These are phyloP conservation scores for Maudiozyma pseudohumilis DNA, from an alignment of 805 yeast species.

Conservation along the genomic window DNA sequence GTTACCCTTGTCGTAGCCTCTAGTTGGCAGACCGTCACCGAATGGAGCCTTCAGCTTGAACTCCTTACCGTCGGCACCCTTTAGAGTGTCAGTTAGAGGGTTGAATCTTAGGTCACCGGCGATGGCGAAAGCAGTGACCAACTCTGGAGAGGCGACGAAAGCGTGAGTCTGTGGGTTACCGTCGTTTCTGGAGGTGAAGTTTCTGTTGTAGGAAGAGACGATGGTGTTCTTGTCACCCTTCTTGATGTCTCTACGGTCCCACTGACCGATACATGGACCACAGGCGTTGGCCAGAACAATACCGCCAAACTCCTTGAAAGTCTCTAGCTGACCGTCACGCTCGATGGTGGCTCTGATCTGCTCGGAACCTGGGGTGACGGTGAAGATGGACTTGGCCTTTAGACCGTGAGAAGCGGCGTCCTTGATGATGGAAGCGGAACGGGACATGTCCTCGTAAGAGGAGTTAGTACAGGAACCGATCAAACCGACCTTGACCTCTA, in stretches of 20 bases:
- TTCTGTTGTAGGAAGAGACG: slow-evolving; percentile 95
- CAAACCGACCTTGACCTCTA: slow-evolving; percentile 84
- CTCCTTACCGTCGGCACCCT: slow-evolving; percentile 81
- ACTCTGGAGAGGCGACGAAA: slow-evolving; percentile 93
- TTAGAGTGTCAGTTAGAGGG: slow-evolving; percentile 85
- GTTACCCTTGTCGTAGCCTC: slow-evolving; percentile 88
- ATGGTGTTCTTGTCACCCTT: slow-evolving; percentile 95
- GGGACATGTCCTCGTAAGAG: slow-evolving; percentile 95
- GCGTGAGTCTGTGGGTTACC: slow-evolving; percentile 97
- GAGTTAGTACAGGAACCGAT: slow-evolving; percentile 99
- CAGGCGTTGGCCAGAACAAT: slow-evolving; percentile 94
- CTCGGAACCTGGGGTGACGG: slow-evolving; percentile 97
- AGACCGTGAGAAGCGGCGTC: slow-evolving; percentile 89
- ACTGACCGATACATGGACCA: slow-evolving; percentile 99
- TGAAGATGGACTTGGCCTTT: slow-evolving; percentile 83
- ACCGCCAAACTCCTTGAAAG: slow-evolving; percentile 88
- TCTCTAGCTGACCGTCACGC: slow-evolving; percentile 85
- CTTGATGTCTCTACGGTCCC: slow-evolving; percentile 91
- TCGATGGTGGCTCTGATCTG: slow-evolving; percentile 97
- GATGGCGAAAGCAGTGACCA: slow-evolving; percentile 89
- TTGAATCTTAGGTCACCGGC: slow-evolving; percentile 95
- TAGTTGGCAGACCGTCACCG: slow-evolving; percentile 83
- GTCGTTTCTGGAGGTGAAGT: slow-evolving; percentile 95
- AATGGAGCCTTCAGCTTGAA: slow-evolving; percentile 80
- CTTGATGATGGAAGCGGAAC: slow-evolving; percentile 85